Conservation (phyloP, 1,139 yeast genomes). For the Magnusiomyces ingens region DNA sequence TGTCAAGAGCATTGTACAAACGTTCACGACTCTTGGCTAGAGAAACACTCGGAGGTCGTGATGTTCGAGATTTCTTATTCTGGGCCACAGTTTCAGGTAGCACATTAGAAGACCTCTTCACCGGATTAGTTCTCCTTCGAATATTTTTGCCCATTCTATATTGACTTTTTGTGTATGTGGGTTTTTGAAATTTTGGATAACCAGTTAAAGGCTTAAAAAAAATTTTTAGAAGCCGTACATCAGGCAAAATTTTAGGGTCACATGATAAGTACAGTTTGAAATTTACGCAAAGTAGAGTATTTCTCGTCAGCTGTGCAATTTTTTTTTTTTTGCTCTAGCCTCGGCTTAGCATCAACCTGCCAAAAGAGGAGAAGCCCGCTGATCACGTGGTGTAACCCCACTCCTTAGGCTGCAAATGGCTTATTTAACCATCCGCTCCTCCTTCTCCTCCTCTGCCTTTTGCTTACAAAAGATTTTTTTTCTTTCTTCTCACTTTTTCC, state of each 20-base stretch:
- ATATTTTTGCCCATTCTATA: slow-evolving; percentile 1
- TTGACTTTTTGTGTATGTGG: background rate
- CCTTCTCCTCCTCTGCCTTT: background rate
- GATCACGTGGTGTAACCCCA: too few relatives aligned
- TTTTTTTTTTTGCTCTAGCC: background rate
- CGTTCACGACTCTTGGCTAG: slow-evolving; percentile 18
- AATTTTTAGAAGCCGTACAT: slow-evolving; percentile 4
- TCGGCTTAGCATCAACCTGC: too few relatives aligned
- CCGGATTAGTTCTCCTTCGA: background rate
- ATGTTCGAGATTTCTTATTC: slow-evolving; percentile 6
- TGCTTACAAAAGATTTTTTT: background rate
- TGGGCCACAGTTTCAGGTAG: slow-evolving; percentile 5
- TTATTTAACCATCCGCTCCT: too few relatives aligned
- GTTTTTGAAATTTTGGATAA: background rate
- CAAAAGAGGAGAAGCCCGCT: too few relatives aligned
- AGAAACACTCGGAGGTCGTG: background rate
- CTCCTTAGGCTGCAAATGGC: too few relatives aligned
- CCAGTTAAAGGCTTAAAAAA: background rate
- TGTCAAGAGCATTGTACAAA: slow-evolving; percentile 44
- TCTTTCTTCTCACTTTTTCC: background rate
- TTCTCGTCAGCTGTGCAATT: background rate
- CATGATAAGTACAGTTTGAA: too few relatives aligned
- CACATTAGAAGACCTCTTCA: background rate
- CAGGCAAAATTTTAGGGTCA: background rate
- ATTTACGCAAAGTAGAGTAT: background rate